Percentiles rank a stretch among this genome's conserved stretches.
phyloP scores from a whole-genome alignment of 495 filamentous ascomycete genomes.

The Xylaria acuta region DNA sequence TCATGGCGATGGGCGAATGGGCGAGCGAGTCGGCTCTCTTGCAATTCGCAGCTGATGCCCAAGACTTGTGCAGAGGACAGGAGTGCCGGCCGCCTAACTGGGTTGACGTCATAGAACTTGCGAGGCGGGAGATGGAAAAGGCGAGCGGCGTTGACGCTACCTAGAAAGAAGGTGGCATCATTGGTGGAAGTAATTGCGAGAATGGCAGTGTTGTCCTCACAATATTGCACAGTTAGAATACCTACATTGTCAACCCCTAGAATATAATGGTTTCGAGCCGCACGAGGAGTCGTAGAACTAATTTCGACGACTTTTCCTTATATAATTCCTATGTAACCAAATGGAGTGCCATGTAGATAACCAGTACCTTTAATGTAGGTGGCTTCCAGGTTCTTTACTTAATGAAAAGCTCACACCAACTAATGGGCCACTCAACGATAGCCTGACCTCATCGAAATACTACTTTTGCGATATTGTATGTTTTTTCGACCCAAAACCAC shows the following conservation, averaged over 20 bases:
- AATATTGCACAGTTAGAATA: not conserved
- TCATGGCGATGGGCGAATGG: slow-evolving; percentile 88
- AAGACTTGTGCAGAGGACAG: slow-evolving; percentile 38
- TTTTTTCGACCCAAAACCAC: not conserved
- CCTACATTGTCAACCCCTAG: not conserved
- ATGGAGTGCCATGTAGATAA: not conserved
- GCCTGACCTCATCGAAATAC: not conserved
- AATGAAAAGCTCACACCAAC: not conserved
- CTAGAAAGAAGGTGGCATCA: not conserved
- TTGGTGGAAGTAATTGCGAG: not conserved
- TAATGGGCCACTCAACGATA: not conserved
- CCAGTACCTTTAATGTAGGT: not conserved
- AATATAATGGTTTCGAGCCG: not conserved
- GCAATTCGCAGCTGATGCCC: slow-evolving; percentile 69
- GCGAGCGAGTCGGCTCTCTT: slow-evolving; percentile 74
- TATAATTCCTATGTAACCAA: not conserved
- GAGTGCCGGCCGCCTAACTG: slow-evolving; percentile 1
- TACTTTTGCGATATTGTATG: not conserved
- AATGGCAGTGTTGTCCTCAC: not conserved
- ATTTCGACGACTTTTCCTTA: not conserved
- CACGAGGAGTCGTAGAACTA: not conserved
- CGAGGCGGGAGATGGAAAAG: not conserved
- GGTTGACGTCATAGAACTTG: slow-evolving; percentile 13
- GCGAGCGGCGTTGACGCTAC: not conserved
- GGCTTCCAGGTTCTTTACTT: not conserved